phyloP scores from a whole-genome alignment of 192 early-diverging fungal genomes.

The Coemansia sp. region DNA sequence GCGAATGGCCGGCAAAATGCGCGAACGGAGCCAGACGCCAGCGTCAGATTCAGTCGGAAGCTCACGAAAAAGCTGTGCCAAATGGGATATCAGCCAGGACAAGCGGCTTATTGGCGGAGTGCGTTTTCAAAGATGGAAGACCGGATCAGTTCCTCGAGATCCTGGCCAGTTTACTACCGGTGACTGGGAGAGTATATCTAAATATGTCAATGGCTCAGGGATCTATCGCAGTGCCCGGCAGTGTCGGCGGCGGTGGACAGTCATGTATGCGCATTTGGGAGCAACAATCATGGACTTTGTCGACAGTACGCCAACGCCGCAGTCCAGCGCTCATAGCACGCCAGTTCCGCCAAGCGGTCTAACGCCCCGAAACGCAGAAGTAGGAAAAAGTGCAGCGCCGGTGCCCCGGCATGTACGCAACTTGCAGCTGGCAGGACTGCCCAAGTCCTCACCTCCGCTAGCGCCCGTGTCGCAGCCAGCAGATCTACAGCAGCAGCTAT shows the following conservation, averaged over 20 bases:
- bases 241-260: slow-evolving; percentile 48
- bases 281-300: slow-evolving; percentile 49
- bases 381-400: background rate
- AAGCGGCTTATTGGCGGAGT: slow-evolving; percentile 40
- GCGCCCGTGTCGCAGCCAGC: background rate
- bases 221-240: slow-evolving; percentile 29
- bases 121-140: slow-evolving; percentile 32
- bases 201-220: slow-evolving; percentile 9
- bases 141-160: slow-evolving; percentile 17
- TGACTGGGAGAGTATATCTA: slow-evolving; percentile 40
- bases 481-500: background rate
- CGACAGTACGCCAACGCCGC: slow-evolving; percentile 40
- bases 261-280: slow-evolving; percentile 41
- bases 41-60: too few relatives aligned
- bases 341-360: slow-evolving; percentile 6
- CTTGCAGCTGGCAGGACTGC: slow-evolving; percentile 28
- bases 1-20: too few relatives aligned
- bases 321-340: slow-evolving; percentile 38
- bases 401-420: slow-evolving; percentile 26
- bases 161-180: slow-evolving; percentile 19
- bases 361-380: background rate
- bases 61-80: slow-evolving; percentile 2
- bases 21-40: too few relatives aligned
- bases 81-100: slow-evolving; percentile 48
- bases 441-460: slow-evolving; percentile 42